Evolutionary conservation across 345 rosid genomes (phyloP), one percentile per base, ranked within the genome.

Genomic region (Rubroshorea leprosula): DNA sequence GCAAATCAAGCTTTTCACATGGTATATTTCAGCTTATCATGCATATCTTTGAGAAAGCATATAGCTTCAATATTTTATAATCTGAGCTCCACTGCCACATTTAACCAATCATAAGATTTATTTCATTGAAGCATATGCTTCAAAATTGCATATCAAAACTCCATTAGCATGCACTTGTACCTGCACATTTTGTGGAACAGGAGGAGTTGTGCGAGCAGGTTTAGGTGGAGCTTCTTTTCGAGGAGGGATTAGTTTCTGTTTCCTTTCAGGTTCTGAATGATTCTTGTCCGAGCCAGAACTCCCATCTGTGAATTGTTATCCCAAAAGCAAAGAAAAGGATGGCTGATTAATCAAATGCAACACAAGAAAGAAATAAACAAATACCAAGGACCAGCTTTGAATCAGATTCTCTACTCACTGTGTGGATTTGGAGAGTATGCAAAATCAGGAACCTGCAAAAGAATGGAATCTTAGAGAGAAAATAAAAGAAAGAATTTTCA

Each of bases 261-360:
- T 94, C 56, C 81, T 67, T 79, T 90, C 95, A 1, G 93, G 81
- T 69, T 90, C 95, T 5, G 77, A 61, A 56, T 74, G 68, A 65
- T 81, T 82, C 81, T 66, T 82, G 63, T 89, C 87, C 17, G 90
- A 82, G 21, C 90, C 84, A 15, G 84, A 81, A 68, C 86, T 82
- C 41, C 88, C 97, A 75, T 82, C 97, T 86, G 61, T 35, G 6
- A 11, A 64, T 60, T 49, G 54, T 60, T 47, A 56, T 49, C 24
- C 47, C 43, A 61, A 15, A 61, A 20, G 19, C 23, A 55, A 52
- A 43, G 46, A 56, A 5, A 18, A 63, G 9, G 22, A 13, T 13
- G 45, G 75, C 59, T 16, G 23, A 19, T 54, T 5, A 63, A 46
- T 13, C 46, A 38, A 38, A 6, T 10, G 41, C 41, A 35, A 13